A percentile compares a stretch with the other conserved stretches of the same genome.
Evolutionary conservation across 1,284 basidiomycete species (phyloP).

Genomic region (Cutaneotrichosporon sp.): DNA sequence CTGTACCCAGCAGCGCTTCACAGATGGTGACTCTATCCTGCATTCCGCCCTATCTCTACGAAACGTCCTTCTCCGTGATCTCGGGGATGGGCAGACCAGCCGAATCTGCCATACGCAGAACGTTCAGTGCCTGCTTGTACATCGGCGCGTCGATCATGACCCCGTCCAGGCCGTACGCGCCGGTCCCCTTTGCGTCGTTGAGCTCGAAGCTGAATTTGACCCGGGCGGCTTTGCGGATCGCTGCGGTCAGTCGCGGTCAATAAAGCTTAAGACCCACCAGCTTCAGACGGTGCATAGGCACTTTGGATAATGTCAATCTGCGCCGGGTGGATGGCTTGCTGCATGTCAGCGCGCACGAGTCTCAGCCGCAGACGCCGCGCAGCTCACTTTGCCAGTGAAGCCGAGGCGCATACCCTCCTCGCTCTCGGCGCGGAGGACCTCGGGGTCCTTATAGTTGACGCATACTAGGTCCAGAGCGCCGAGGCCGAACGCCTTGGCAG

Average conservation of each 20-base stretch:
- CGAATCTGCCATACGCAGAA: slow-evolving; percentile 59
- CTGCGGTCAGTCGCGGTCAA: slow-evolving; percentile 48
- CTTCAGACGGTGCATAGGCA: slow-evolving; percentile 68
- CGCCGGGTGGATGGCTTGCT: slow-evolving; percentile 92
- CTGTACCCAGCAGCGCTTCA: too few species aligned
- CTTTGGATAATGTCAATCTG: slow-evolving; percentile 76
- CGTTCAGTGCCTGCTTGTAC: slow-evolving; percentile 63
- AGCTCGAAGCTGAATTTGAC: slow-evolving; percentile 53
- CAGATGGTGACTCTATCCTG: not conserved
- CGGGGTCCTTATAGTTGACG: slow-evolving; percentile 75
- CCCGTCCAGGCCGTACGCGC: slow-evolving; percentile 62
- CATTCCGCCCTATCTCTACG: not conserved
- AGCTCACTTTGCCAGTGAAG: slow-evolving; percentile 72
- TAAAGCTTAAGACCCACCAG: slow-evolving; percentile 53
- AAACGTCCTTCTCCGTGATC: slow-evolving; percentile 19
- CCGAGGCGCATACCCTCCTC: slow-evolving; percentile 70
- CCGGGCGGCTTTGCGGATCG: slow-evolving; percentile 69
- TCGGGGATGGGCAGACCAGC: slow-evolving; percentile 62
- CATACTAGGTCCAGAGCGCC: slow-evolving; percentile 92
- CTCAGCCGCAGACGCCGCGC: too few species aligned
- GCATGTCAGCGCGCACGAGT: not conserved
- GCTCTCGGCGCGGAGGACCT: slow-evolving; percentile 68
- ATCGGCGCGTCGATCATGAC: slow-evolving; percentile 93
- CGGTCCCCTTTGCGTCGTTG: slow-evolving; percentile 48
- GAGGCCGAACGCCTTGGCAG: slow-evolving; percentile 77